These are phyloP conservation scores for Penstemon eatonii DNA, from an alignment of 257 asterid genomes.

Conservation along the genomic window DNA sequence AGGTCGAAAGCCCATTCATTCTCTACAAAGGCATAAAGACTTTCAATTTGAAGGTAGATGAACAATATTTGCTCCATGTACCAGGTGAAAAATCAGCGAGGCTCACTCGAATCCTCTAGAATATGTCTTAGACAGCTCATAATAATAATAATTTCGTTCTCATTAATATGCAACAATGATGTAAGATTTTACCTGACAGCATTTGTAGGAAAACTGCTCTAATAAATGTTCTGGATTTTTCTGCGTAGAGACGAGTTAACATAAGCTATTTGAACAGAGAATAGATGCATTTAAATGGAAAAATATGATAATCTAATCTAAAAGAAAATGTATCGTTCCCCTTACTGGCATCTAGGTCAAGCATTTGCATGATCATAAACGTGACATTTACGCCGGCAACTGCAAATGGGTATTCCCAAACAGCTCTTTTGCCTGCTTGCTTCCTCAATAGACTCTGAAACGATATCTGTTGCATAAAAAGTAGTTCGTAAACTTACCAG, in stretches of 20 bases:
- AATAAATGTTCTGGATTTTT: slow-evolving; percentile 60
- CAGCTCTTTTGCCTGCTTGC: slow-evolving; percentile 71
- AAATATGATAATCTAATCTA: slow-evolving; percentile 6
- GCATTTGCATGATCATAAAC: slow-evolving; percentile 87
- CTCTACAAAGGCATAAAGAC: slow-evolving; percentile 47
- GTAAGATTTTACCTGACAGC: slow-evolving; percentile 58
- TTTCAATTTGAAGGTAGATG: background rate
- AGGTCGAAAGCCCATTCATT: slow-evolving; percentile 84
- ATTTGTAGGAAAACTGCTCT: slow-evolving; percentile 62
- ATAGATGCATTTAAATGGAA: slow-evolving; percentile 17
- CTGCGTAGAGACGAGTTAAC: slow-evolving; percentile 46
- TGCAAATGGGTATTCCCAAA: slow-evolving; percentile 95
- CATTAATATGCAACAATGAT: background rate
- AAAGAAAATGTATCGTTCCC: background rate
- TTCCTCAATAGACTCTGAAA: slow-evolving; percentile 71
- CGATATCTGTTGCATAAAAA: slow-evolving; percentile 43
- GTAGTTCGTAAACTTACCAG: background rate
- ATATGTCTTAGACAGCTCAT: background rate
- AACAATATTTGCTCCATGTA: background rate
- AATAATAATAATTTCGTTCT: background rate
- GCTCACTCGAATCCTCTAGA: background rate
- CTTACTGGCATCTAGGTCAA: slow-evolving; percentile 80
- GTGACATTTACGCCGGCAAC: slow-evolving; percentile 86
- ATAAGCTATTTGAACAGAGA: slow-evolving; percentile 32
- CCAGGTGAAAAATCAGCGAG: background rate